These are phyloP conservation scores for Neofusicoccum cordaticola DNA, from an alignment of 2,329 filamentous ascomycete genomes.

Conservation along the genomic window DNA sequence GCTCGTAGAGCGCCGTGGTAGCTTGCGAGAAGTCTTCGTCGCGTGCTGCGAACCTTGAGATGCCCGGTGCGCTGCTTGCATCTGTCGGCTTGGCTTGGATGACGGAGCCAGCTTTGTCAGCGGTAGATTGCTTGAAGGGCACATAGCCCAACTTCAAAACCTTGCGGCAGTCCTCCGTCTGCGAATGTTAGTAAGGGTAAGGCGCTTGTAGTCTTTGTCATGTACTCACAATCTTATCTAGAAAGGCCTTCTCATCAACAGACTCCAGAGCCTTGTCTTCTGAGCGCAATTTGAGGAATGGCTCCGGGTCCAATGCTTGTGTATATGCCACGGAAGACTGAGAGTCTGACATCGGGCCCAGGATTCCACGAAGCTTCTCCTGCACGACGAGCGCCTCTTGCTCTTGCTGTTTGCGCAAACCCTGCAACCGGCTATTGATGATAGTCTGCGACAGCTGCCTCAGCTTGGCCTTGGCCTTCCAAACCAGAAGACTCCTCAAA, in stretches of 20 bases:
- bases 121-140: constrained; percentile 52
- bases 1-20: constrained; percentile 85
- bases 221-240: constrained; percentile 52
- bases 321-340: background rate
- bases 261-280: constrained; percentile 62
- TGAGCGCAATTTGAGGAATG: constrained; percentile 60
- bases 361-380: constrained; percentile 43
- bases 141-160: constrained; percentile 65
- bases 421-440: constrained; percentile 64
- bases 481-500: constrained; percentile 77
- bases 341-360: background rate
- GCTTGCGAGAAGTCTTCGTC: constrained; percentile 83
- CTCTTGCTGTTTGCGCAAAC: constrained; percentile 64
- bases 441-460: constrained; percentile 75
- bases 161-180: constrained; percentile 58
- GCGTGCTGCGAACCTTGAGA: constrained; percentile 66
- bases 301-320: constrained; percentile 59
- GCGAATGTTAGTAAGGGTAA: constrained; percentile 1
- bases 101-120: constrained; percentile 30
- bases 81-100: constrained; percentile 36
- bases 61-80: constrained; percentile 51
- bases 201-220: background rate
- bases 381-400: constrained; percentile 61
- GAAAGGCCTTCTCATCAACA: constrained; percentile 57
- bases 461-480: constrained; percentile 87